phyloP scores from a whole-genome alignment of 176 grass and related monocot species.

The Zizania latifolia region DNA sequence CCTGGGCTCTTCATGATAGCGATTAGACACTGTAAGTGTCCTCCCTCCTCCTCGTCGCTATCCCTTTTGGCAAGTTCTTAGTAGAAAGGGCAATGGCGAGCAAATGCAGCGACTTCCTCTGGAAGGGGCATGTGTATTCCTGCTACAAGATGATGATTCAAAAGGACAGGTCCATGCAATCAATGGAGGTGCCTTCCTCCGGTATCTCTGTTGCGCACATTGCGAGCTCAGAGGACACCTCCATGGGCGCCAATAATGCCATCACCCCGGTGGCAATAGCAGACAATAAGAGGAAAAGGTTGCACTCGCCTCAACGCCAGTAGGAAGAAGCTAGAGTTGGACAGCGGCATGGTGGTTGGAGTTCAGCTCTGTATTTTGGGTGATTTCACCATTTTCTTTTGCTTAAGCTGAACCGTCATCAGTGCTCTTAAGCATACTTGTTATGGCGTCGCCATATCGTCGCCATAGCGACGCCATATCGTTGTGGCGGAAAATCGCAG shows the following conservation, averaged over 20 bases:
- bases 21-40: conserved; percentile 67
- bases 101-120: conserved; percentile 48
- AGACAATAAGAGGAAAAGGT: conserved; percentile 57
- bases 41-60: neutral
- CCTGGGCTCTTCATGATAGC: conserved; percentile 37
- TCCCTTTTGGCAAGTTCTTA: conserved; percentile 18
- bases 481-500: too few relatives aligned
- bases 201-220: conserved; percentile 28
- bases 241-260: conserved; percentile 33
- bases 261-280: conserved; percentile 24
- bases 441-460: too few relatives aligned
- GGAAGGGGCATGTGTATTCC: conserved; percentile 77
- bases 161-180: conserved; percentile 44
- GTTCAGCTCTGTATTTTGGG: too few relatives aligned
- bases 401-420: too few relatives aligned
- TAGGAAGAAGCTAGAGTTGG: too few relatives aligned
- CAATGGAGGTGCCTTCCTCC: conserved; percentile 43
- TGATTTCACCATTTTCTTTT: too few relatives aligned
- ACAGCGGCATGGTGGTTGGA: too few relatives aligned
- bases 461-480: too few relatives aligned
- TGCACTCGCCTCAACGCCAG: too few relatives aligned
- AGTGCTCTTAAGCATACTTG: too few relatives aligned
- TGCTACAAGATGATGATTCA: conserved; percentile 78
- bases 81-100: conserved; percentile 38
- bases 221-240: conserved; percentile 23